These are phyloP conservation scores for Didymella pomorum DNA, from an alignment of 2,329 filamentous ascomycete genomes.

Conservation along the genomic window DNA sequence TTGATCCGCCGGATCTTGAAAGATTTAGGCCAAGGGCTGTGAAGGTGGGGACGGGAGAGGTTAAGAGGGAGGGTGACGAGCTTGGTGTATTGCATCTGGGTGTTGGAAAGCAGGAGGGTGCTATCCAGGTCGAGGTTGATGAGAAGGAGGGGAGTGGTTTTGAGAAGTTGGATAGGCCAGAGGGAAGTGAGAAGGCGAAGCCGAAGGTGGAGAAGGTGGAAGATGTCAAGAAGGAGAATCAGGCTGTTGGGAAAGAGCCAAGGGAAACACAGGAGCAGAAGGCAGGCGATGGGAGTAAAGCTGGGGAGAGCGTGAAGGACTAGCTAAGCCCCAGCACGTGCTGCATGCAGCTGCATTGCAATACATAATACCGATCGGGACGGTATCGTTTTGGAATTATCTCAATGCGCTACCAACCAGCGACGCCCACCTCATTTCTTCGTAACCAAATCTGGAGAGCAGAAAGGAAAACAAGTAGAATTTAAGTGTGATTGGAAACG, in stretches of 20 bases:
- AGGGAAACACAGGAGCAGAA: not conserved
- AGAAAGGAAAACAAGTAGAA: too few species aligned
- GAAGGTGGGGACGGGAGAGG: not conserved
- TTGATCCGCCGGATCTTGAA: slow-evolving; percentile 71
- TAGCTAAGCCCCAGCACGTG: not conserved
- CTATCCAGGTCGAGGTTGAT: not conserved
- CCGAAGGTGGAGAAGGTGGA: not conserved
- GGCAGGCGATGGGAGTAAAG: not conserved
- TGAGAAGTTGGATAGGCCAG: not conserved
- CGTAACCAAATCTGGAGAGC: too few species aligned
- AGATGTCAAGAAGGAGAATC: not conserved
- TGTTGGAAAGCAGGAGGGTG: not conserved
- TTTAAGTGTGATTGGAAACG: too few species aligned
- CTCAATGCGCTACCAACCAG: too few species aligned
- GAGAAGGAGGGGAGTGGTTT: not conserved
- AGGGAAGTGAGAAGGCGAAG: not conserved
- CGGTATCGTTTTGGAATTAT: too few species aligned
- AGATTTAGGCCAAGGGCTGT: slow-evolving; percentile 54
- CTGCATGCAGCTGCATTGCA: too few species aligned
- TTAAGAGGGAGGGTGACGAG: not conserved
- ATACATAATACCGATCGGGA: too few species aligned
- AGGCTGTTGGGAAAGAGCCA: not conserved
- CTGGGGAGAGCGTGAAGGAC: slow-evolving; percentile 2
- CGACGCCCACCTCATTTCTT: too few species aligned
- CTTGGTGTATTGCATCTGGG: not conserved